Evolutionary conservation across 495 filamentous ascomycete genomes (phyloP), one percentile per base, ranked within the genome.

Genomic region (Penicillium subrubescens): DNA sequence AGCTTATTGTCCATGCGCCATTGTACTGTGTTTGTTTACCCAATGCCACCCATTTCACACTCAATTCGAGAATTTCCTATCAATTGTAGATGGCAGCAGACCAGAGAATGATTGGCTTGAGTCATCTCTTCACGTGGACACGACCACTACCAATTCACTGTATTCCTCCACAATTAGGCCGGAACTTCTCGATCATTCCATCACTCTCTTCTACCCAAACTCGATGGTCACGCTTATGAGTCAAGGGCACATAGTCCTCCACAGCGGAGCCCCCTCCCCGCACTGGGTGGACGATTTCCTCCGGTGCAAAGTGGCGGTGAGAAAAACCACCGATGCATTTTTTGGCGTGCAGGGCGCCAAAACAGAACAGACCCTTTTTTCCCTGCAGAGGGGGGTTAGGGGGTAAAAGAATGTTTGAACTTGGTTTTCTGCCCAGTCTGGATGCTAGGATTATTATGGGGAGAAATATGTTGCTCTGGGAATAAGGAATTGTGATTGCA

Each of bases 221-320:
- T 43, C 19, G 21, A 48, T 12, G 11, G 44, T 23, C 51, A 34
- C 19, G 44, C 15, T 27, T n/a, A 51, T 57, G 62, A 59, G 57
- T 64, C 57, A 64, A 64, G 35, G 10, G 35, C 37, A 35, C 23
- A 48, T 34, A 25, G 29, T 25, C 54, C 64, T 65, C 70, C 70
- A 61, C 62, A 61, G 60, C 57, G 63, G 61, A 62, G 54, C 39
- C 51, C 51, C 27, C 41, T 60, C 62, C 60, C 52, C 64, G 59
- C 67, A 60, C 56, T 59, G 48, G 60, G 58, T 50, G 58, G 29
- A 39, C 43, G 25, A 37, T 33, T 46, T 58, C 44, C 48, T 46
- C 31, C 17, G 52, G 44, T 57, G 33, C 12, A 64, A 71, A 74
- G 65, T 74, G 67, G 71, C 71, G 71, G 71, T 74, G 71, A 70